Evolutionary conservation across 129 eudicot species (phyloP), one percentile per base, ranked within the genome.

Genomic region (Logfia minima): DNA sequence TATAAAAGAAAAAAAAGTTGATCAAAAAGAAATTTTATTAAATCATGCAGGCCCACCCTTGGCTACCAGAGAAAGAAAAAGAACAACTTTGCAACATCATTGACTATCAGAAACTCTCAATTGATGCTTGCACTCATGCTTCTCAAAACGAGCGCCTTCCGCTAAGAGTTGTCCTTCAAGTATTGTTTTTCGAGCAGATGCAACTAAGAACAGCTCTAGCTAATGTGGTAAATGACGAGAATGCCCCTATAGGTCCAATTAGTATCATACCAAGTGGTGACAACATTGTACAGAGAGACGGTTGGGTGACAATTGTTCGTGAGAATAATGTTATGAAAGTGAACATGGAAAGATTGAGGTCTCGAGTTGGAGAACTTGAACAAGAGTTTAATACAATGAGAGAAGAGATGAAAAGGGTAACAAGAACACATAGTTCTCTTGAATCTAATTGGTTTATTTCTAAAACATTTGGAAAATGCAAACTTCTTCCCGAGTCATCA

Each of bases 51-150:
- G 90, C 90, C n/a, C 98, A 90, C 65, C 89, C 92, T 16, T 90
- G 95, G 98, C 87, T 93, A 66, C 74, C 83, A 19, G 97, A 87
- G 28, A 82, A 81, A 80, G 93, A 94, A 53, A 85, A 86, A 77
- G 98, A 91, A 80, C 84, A 87, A 37, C 92, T 94, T 48, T 94
- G 93, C 93, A 84, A 75, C 80, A 77, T 89, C n/a, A 87, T 94
- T 43, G 81, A 94, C 81, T 91, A 83, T 72, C 90, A 85, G 66
- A 94, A 94, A 77, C 97, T 94, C 34, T 91, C 98, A 4, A 80
- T 94, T 7, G 98, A 94, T 48, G 98, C 97, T 11, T 94, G 98
- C 83, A 92, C 96, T 58, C 98, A 93, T 59, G 98, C 96, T 70
- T 90, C 98, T 31, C 98, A 93, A 72, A 94, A 94, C 56, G 83